Evolutionary conservation across 2,329 filamentous ascomycete genomes (phyloP).

Genomic region (Alternaria brassicae): DNA sequence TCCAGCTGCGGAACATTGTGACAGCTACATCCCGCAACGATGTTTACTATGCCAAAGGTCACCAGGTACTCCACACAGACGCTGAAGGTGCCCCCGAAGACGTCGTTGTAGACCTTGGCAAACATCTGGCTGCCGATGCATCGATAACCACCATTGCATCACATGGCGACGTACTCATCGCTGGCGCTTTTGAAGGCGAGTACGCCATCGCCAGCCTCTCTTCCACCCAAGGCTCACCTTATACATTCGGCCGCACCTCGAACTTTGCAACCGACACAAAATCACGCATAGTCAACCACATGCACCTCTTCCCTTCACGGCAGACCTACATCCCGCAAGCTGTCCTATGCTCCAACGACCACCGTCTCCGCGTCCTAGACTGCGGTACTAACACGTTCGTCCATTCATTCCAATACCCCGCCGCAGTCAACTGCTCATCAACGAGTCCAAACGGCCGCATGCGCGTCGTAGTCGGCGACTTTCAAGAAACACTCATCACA

Average conservation of each 20-base stretch:
- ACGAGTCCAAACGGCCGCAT: slow-evolving; percentile 75
- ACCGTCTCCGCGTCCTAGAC: slow-evolving; percentile 62
- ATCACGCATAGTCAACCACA: slow-evolving; percentile 65
- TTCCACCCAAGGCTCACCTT: slow-evolving; percentile 43
- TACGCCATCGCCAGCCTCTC: slow-evolving; percentile 59
- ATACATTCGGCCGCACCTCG: slow-evolving; percentile 57
- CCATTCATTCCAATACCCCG: slow-evolving; percentile 62
- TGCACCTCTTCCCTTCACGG: slow-evolving; percentile 61
- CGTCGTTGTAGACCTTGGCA: slow-evolving; percentile 59
- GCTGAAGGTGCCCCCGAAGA: slow-evolving; percentile 53
- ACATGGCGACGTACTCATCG: slow-evolving; percentile 58
- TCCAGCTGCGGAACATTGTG: slow-evolving; percentile 66
- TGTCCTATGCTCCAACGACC: slow-evolving; percentile 66
- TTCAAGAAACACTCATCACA: slow-evolving; percentile 69
- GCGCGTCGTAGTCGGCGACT: slow-evolving; percentile 76
- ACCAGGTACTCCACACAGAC: slow-evolving; percentile 59
- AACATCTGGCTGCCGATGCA: slow-evolving; percentile 47
- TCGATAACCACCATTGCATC: slow-evolving; percentile 63
- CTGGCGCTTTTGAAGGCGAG: slow-evolving; percentile 65
- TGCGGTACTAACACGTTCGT: slow-evolving; percentile 65
- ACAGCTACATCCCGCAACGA: slow-evolving; percentile 62
- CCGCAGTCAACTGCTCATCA: slow-evolving; percentile 75
- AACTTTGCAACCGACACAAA: slow-evolving; percentile 56
- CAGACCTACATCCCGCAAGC: slow-evolving; percentile 58
- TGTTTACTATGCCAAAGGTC: slow-evolving; percentile 60